Percentiles rank a stretch among this genome's conserved stretches.
Evolutionary conservation across 2,329 filamentous ascomycete species (phyloP).

Genomic region (Helotiales sp.): DNA sequence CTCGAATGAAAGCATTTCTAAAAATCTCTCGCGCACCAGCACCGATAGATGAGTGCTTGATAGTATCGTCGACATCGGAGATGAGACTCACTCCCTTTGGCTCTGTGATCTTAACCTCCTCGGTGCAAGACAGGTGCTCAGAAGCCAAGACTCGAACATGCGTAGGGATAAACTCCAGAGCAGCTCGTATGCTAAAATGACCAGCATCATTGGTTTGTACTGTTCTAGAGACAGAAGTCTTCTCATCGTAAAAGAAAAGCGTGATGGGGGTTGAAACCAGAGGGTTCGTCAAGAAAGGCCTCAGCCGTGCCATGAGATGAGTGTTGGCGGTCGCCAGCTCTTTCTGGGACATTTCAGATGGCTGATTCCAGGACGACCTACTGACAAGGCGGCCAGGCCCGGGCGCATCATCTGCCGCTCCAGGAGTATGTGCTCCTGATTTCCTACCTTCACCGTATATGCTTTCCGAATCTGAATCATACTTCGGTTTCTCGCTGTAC

Average conservation of each 20-base stretch:
- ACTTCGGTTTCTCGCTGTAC: conserved; percentile 67
- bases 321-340: conserved; percentile 80
- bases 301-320: conserved; percentile 83
- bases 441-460: conserved; percentile 27
- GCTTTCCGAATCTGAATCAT: conserved; percentile 41
- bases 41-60: conserved; percentile 91
- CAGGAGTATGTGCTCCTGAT: conserved; percentile 18
- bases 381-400: conserved; percentile 43
- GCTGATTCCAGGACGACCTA: conserved; percentile 40
- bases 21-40: conserved; percentile 91
- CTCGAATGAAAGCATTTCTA: conserved; percentile 90
- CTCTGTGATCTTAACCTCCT: conserved; percentile 76
- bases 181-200: conserved; percentile 79
- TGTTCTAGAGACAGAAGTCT: conserved; percentile 78
- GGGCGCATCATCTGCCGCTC: conserved; percentile 30
- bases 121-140: conserved; percentile 78
- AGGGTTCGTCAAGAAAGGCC: conserved; percentile 87
- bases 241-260: conserved; percentile 91
- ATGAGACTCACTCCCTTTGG: conserved; percentile 85
- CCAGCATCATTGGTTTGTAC: conserved; percentile 85
- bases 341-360: conserved; percentile 66
- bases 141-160: conserved; percentile 85
- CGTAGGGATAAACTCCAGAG: conserved; percentile 87
- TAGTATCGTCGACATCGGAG: conserved; percentile 96
- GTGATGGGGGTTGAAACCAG: conserved; percentile 77